phyloP scores from a whole-genome alignment of 148 eudicot species.

The Euryodendron excelsum region DNA sequence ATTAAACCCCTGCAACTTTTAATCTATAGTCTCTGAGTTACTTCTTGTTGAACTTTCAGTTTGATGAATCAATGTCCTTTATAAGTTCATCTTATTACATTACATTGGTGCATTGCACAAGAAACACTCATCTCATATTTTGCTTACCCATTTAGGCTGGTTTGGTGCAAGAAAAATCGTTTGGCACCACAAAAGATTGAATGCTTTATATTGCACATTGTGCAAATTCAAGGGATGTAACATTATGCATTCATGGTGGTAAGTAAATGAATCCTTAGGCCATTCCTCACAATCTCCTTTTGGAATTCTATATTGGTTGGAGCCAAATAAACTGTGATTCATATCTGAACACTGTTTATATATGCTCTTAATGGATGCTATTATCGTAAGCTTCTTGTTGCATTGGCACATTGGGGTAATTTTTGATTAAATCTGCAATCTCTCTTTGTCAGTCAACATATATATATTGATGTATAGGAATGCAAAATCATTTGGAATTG shows the following conservation, averaged over 20 bases:
- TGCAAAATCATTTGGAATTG: background rate
- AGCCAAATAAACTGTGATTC: background rate
- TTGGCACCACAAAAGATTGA: conserved; percentile 92
- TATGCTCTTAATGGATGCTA: background rate
- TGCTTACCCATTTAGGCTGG: conserved; percentile 64
- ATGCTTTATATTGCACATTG: conserved; percentile 96
- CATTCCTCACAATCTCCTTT: background rate
- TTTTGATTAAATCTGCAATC: background rate
- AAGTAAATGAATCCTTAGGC: conserved; percentile 19
- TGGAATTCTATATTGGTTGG: background rate
- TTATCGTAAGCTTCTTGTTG: background rate
- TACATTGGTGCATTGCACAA: too few species aligned
- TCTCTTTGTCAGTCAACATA: background rate
- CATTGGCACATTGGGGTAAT: background rate
- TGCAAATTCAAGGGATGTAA: conserved; percentile 95
- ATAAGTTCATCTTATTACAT: too few species aligned
- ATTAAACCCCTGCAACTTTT: background rate
- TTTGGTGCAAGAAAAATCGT: conserved; percentile 88
- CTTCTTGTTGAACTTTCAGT: background rate
- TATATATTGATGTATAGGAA: background rate
- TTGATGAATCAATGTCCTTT: background rate
- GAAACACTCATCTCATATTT: background rate
- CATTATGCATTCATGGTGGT: conserved; percentile 96
- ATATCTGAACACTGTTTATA: background rate
- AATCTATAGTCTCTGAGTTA: background rate